Base-by-base conservation (phyloP, 2,329 filamentous ascomycete species). In the Aspergillus jensenii region DNA sequence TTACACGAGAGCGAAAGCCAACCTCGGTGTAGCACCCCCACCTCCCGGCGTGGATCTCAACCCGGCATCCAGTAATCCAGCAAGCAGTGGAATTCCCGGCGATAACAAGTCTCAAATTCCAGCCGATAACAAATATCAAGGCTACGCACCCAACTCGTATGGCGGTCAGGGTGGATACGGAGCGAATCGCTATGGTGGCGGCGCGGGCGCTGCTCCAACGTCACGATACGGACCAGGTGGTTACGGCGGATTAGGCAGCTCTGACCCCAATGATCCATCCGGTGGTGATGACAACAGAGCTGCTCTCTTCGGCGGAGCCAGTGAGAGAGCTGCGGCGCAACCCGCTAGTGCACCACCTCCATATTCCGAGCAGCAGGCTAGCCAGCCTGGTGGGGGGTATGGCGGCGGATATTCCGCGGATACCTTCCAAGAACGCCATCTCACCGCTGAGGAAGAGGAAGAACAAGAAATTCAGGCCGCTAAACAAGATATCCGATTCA, bases 361-460 rank as follows among this genome's bases (percentile, higher is more conserved):
- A 2, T 70, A 71, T 52, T 66, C 65, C 27, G 61, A 66, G 56
- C 59, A 61, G 12, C 60, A 71, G 52, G 63, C 63, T 31, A 59
- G 65, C 56, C 59, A 61, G 9, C 59, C 54, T 21, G 60, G 56
- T 21, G 60, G 57, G 56, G 68, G 59, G 27, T 75, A 75, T 62
- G 71, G 69, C 45, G 71, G 67, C 37, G 68, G 64, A 50, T 74
- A 73, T 60, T 70, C 68, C 60, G 69, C 70, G 46, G 63, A 69
- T 21, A 71, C 78, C 6, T 86, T 90, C 52, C 87, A 88, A 56
- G 83, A 90, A 59, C 85, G 90, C 48, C 86, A 96, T 72, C 78
- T 96, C 64, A 96, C 91, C 0, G 91, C 87, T 1, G 91, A 96
- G 84, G 78, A 88, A 62, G 87, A 95, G 64, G 87, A 89, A 67